Evolutionary conservation across 1,284 basidiomycete species (phyloP), one percentile per base, ranked within the genome.

Genomic region (Cryptococcus maquisensis): DNA sequence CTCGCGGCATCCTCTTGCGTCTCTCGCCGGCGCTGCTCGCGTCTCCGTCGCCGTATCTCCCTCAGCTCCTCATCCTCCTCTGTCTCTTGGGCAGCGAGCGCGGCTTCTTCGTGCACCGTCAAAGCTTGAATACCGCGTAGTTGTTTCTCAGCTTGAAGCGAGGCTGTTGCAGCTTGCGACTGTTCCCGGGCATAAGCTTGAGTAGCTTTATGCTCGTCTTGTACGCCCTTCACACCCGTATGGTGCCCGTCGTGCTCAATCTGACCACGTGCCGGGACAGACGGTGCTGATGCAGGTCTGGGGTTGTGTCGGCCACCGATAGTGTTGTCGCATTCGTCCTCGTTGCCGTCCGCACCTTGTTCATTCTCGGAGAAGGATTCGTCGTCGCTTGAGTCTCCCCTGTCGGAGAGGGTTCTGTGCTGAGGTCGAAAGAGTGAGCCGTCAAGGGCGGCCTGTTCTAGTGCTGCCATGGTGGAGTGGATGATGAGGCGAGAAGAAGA

Each of bases 191-290:
- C 18, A 37, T 43, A 32, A 0, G 52, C 50, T 1, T 56, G 21
- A 20, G 51, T 51, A 4, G 63, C 63, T 47, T 56, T 50, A n/a
- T 65, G 59, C 59, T 75, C 74, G 24, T 56, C 55, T 3, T 73
- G 52, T 6, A 77, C 75, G 16, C 74, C 75, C 52, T 77, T 77
- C 0, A 67, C 66, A 12, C 75, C 75, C 4, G 75, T 77, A 45
- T 66, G 63, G 2, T 64, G 54, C 13, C 67, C 67, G 37, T 55
- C 59, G 38, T 57, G 60, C 24, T 52, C 52, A 20, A 48, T 32
- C 23, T 47, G 26, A 15, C 21, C n/a, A n/a, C 41, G 36, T 24
- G 32, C 23, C 36, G 37, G 36, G 28, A 8, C 41, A 20, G 28
- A 18, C 20, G 38, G 6, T 39, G 23, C 18, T 0, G 38, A 13